Conservation (phyloP, 768 basidiomycete genomes). For the Calocybe cyanea region DNA sequence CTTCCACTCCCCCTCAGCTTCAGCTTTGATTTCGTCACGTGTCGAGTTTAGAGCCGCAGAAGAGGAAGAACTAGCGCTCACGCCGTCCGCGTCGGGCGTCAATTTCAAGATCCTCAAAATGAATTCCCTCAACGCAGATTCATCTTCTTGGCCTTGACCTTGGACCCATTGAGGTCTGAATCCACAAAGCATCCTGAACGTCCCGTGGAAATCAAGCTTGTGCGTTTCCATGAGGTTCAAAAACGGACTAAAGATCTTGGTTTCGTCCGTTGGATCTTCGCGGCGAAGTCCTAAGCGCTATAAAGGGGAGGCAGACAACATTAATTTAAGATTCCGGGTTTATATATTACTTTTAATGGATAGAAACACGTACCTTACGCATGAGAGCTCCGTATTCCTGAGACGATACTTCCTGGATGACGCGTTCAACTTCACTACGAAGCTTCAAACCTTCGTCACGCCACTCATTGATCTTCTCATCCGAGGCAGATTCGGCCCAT, state of each 20-base stretch:
- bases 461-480: slow-evolving; percentile 62
- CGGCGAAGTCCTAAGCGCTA: slow-evolving; percentile 76
- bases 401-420: slow-evolving; percentile 56
- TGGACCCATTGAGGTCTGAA: slow-evolving; percentile 49
- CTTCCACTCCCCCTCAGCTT: slow-evolving; percentile 50
- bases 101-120: slow-evolving; percentile 41
- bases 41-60: too few species aligned
- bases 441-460: slow-evolving; percentile 50
- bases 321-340: too few species aligned
- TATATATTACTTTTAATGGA: background rate
- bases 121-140: slow-evolving; percentile 34
- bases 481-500: slow-evolving; percentile 57
- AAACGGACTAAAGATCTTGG: slow-evolving; percentile 57
- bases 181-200: slow-evolving; percentile 68
- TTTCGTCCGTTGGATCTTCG: slow-evolving; percentile 55
- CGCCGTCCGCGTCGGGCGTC: too few species aligned
- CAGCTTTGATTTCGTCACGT: too few species aligned
- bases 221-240: slow-evolving; percentile 72
- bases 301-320: too few species aligned
- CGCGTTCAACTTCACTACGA: slow-evolving; percentile 57
- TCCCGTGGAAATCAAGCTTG: slow-evolving; percentile 82
- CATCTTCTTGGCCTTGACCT: background rate
- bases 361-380: slow-evolving; percentile 47
- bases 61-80: too few species aligned
- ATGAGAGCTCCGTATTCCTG: slow-evolving; percentile 66